These are phyloP conservation scores for Bremia lactucae DNA, from an alignment of 352 stramenopile species.

Conservation along the genomic window DNA sequence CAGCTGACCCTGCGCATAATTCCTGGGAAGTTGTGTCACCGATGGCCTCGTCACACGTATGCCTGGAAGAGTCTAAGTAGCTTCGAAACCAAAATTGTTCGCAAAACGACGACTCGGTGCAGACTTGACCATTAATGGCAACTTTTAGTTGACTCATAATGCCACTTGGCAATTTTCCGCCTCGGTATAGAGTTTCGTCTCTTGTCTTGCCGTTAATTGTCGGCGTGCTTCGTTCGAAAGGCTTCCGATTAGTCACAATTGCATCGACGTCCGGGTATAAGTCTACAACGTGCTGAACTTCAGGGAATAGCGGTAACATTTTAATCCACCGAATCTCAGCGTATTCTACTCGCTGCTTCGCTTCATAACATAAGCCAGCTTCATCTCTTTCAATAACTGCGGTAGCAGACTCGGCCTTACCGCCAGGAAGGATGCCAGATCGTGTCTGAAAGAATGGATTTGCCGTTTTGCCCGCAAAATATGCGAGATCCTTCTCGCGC, in stretches of 20 bases:
- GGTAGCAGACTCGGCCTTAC: conserved; percentile 15
- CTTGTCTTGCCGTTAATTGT: too few species aligned
- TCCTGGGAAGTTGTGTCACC: conserved; percentile 13
- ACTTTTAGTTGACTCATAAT: conserved; percentile 15
- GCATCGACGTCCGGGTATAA: conserved; percentile 2
- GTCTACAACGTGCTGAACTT: conserved; percentile 30
- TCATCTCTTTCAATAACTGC: conserved; percentile 23
- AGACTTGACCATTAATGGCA: conserved; percentile 27
- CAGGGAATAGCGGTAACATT: conserved; percentile 25
- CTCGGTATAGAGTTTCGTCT: too few species aligned
- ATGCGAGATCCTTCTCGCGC: conserved; percentile 58
- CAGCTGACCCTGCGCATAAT: conserved; percentile 2
- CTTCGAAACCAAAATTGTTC: conserved; percentile 58
- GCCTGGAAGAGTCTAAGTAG: conserved; percentile 16
- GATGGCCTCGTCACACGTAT: conserved; percentile 6
- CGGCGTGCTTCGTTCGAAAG: conserved; percentile 4
- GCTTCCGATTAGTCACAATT: conserved; percentile 1
- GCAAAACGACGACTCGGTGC: conserved; percentile 31
- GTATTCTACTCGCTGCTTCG: conserved; percentile 10
- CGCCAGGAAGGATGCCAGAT: conserved; percentile 4
- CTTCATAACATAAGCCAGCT: conserved; percentile 3
- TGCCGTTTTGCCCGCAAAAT: conserved; percentile 44
- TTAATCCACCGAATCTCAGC: conserved; percentile 31
- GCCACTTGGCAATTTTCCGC: conserved; percentile 3
- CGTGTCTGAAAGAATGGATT: conserved; percentile 65